Base-by-base conservation (phyloP, 179 eudicot species). In the Nepenthes alata region DNA sequence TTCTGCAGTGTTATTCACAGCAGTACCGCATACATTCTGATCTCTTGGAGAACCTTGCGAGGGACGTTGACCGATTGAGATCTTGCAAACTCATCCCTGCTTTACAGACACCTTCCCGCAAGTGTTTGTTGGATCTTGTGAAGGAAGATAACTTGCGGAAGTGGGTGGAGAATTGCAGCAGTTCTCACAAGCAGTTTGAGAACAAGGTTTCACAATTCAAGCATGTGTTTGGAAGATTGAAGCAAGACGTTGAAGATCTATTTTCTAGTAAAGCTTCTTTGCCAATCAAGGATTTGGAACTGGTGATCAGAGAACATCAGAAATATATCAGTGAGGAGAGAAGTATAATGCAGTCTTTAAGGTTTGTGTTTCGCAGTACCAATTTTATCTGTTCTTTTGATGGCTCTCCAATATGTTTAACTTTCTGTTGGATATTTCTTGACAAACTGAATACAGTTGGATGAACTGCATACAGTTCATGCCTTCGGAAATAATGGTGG, bases 321-420 rank as follows among this genome's bases (percentile, higher is more conserved):
- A 73, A 65, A 52, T 67, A 77, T 60, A 67, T 85, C 65, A 70
- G 70, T 54, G 97, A 93, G 70, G 89, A 86, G 67, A 85, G 81
- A 72, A 82, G 86, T 78, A 90, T 89, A 66, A 85, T 93, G 98
- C 97, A 83, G 68, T 79, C 98, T 67, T 75, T 93, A 61, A 93
- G 98, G 97, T 93, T 55, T 51, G 73, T 64, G 70, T 35, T 69
- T 41, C 2, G 16, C 6, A 14, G 34, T 52, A 41, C 8, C 6
- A 41, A 41, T 41, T 41, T 41, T 41, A 2, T 41, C 45, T 41
- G 45, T 41, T 25, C 45, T 41, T 4, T 41, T 41, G 45, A 25
- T 25, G 5, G 45, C 45, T 41, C 0, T 41, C 45, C 45, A 7
- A 4, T 7, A 41, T 41, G 45, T 41, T 41, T 41, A 4, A 41